Percentiles rank a stretch among this genome's conserved stretches.
Evolutionary conservation across 805 yeast species (phyloP).

Genomic region (Lipomyces chichibuensis): DNA sequence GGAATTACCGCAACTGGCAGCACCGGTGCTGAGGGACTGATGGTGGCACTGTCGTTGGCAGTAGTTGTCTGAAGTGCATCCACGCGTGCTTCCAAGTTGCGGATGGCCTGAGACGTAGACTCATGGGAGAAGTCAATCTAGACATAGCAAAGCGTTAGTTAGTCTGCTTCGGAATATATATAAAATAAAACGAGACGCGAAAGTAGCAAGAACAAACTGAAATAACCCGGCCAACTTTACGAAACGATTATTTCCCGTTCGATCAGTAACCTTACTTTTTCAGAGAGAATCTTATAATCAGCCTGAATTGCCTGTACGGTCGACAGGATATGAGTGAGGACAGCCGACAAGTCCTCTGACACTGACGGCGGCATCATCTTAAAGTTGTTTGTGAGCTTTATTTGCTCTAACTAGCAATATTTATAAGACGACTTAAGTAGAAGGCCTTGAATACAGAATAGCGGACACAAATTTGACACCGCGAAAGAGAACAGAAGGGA

Average conservation of each 20-base stretch:
- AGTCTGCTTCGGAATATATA: background rate
- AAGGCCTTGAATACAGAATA: background rate
- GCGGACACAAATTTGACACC: background rate
- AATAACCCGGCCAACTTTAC: slow-evolving; percentile 12
- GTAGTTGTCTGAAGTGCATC: slow-evolving; percentile 12
- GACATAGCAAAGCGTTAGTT: background rate
- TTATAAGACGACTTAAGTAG: background rate
- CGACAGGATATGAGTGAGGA: slow-evolving; percentile 27
- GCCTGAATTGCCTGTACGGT: slow-evolving; percentile 26
- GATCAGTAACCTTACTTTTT: slow-evolving; percentile 24
- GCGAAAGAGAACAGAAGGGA: background rate
- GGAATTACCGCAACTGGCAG: background rate
- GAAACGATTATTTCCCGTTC: background rate
- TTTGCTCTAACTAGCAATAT: background rate
- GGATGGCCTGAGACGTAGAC: slow-evolving; percentile 18
- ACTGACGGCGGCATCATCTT: slow-evolving; percentile 2
- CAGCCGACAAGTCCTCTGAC: slow-evolving; percentile 17
- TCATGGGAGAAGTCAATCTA: slow-evolving; percentile 22
- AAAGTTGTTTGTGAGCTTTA: background rate
- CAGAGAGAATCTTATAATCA: slow-evolving; percentile 30
- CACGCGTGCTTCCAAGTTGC: slow-evolving; percentile 18
- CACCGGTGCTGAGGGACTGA: background rate
- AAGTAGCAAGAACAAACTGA: slow-evolving; percentile 15
- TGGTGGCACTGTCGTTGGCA: background rate
- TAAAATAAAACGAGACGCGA: slow-evolving; percentile 6